A percentile compares a stretch with the other conserved stretches of the same genome.
phyloP scores from a whole-genome alignment of 495 filamentous ascomycete species.

The Hypoxylon intermedium region DNA sequence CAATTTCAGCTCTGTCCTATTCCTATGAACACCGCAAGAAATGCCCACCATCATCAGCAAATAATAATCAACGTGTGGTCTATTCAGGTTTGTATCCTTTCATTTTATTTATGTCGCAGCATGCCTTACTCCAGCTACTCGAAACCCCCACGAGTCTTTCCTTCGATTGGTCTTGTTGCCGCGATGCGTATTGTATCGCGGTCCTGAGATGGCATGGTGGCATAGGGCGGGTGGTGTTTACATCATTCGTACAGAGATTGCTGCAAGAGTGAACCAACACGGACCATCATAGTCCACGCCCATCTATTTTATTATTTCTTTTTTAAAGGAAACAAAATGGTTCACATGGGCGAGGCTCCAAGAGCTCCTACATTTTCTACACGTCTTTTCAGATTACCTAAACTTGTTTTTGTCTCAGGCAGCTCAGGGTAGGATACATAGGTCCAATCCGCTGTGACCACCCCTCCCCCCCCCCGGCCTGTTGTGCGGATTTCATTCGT shows the following conservation, averaged over 20 bases:
- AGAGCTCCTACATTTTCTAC: conserved; percentile 57
- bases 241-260: conserved; percentile 36
- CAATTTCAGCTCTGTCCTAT: too few relatives aligned
- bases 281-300: conserved; percentile 65
- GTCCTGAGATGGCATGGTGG: conserved; percentile 54
- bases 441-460: conserved; percentile 13
- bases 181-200: conserved; percentile 58
- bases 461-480: too few relatives aligned
- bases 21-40: background rate
- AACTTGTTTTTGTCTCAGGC: too few relatives aligned
- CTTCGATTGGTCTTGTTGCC: conserved; percentile 54
- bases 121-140: conserved; percentile 52
- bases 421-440: too few relatives aligned
- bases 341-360: conserved; percentile 61
- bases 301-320: conserved; percentile 42
- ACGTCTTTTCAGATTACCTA: too few relatives aligned
- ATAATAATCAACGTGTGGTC: background rate
- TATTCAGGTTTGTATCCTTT: conserved; percentile 25
- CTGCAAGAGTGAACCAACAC: conserved; percentile 52
- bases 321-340: too few relatives aligned
- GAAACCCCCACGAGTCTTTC: conserved; percentile 51
- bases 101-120: conserved; percentile 42
- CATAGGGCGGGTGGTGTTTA: conserved; percentile 38
- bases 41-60: background rate
- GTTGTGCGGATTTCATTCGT: conserved; percentile 16